Base-by-base conservation (phyloP, 495 filamentous ascomycete species). In the Aspergillus cristatus region DNA sequence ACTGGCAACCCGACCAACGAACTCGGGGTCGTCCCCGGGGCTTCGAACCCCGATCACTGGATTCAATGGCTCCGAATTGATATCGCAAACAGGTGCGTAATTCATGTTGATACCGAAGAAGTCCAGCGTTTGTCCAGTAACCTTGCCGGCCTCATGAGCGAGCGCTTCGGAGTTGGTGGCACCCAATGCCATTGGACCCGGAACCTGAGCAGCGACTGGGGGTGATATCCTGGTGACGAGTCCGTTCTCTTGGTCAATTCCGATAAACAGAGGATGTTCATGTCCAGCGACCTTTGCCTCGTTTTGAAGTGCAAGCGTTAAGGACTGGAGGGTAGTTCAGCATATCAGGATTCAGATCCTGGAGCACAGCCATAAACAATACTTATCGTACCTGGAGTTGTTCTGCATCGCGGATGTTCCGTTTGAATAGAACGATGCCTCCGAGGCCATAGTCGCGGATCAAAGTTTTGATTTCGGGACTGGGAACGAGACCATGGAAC, bases 391-490 rank as follows among this genome's bases (percentile, higher is more conserved):
- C 61, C 43, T 60, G 58, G 13, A 72, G 56, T 39, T 71, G 66
- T 6, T 38, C 45, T 1, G 54, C 60, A 54, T 53, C 53, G 15
- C 54, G 38, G 15, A 71, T 56, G 40, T 72, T 72, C 8, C 68
- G 51, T 10, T 56, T 58, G 42, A 72, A 72, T 2, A 72, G 49
- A 24, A 72, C 61, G 38, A 72, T 50, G 1, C 64, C 58, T 18
- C 68, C 68, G 5, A 72, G 37, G 32, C 60, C 60, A 44, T 69
- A 63, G 6, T 60, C 62, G n/a, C 48, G 57, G 32, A 72, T 71
- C 37, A 72, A 41, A 3, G 47, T 62, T 37, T 67, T 70, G 46
- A 72, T 64, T 40, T 71, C 67, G 2, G 60, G 48, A 42, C 62
- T 70, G 16, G 60, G 62, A 1, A 50, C 53, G 32, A 54, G 48